Conservation (phyloP, 768 basidiomycete genomes). For the Phaeotremella fagi region DNA sequence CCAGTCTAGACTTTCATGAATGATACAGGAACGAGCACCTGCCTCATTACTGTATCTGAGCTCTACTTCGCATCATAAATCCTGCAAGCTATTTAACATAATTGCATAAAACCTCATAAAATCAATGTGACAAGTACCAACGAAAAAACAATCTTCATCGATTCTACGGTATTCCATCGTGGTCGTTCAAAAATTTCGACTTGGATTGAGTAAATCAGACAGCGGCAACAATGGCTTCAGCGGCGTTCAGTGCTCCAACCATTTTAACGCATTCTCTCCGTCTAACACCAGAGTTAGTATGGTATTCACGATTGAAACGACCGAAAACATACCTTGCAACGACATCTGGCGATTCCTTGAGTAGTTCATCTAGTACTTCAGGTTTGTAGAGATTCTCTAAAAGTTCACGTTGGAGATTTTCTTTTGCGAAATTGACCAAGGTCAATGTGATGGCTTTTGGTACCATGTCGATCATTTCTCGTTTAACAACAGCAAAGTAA, state of each 20-base stretch:
- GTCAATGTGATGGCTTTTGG: conserved; percentile 91
- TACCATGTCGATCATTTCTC: conserved; percentile 98
- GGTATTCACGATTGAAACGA: background rate
- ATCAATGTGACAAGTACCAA: too few relatives aligned
- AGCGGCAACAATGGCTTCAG: conserved; percentile 59
- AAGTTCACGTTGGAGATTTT: conserved; percentile 87
- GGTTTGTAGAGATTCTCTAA: conserved; percentile 95
- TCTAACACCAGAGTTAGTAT: conserved; percentile 51
- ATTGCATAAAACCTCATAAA: too few relatives aligned
- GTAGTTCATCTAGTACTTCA: conserved; percentile 85
- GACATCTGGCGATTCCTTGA: conserved; percentile 61
- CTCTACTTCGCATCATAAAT: too few relatives aligned
- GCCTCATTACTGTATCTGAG: too few relatives aligned
- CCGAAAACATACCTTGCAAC: conserved; percentile 30
- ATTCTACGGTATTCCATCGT: too few relatives aligned
- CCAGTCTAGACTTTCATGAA: too few relatives aligned
- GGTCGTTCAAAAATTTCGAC: background rate
- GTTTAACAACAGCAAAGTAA: conserved; percentile 94
- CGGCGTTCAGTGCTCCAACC: conserved; percentile 91
- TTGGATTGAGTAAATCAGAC: conserved; percentile 18
- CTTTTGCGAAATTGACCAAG: conserved; percentile 87
- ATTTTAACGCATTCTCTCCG: conserved; percentile 91
- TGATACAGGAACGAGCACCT: too few relatives aligned
- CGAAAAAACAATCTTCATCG: too few relatives aligned
- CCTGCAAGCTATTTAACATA: too few relatives aligned